Evolutionary conservation across 768 basidiomycete species (phyloP), one percentile per base, ranked within the genome.

Genomic region (Heimioporus sp.): DNA sequence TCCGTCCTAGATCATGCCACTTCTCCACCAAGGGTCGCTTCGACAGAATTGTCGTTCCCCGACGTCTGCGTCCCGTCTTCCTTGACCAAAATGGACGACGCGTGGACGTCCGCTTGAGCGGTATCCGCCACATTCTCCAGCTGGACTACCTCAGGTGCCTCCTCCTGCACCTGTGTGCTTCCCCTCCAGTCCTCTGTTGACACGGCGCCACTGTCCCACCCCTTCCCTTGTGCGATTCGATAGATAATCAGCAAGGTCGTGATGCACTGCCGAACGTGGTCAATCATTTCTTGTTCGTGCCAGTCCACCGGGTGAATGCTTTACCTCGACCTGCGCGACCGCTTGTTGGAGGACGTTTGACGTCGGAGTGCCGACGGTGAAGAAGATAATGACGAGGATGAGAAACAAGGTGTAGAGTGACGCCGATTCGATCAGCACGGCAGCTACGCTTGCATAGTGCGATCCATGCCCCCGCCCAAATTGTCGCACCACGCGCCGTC

Each of bases 251-350:
- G 24, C 21, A 60, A n/a, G 2, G 61, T 46, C 6, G 57, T 19
- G 30, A 63, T 63, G 34, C 44, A 13, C 61, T 62, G 13, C 36
- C 4, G 13, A 13, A 46, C 15, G 7, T 13, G 32, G 45, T 42
- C n/a, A 34, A 20, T 15, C 10, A 10, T 49, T 12, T 31, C 19
- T 51, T 28, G 38, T 34, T 12, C 32, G 15, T 20, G 16, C 2
- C 16, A n/a, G 31, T 16, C 24, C 24, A 28, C 24, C 7, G 24
- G 24, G 12, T 30, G 12, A 21, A 16, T 8, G 13, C 28, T 56
- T 53, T 17, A 56, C 61, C 54, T 62, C 38, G 42, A 62, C 43
- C 17, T 63, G 61, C n/a, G 61, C 61, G n/a, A 49, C 36, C 15
- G 36, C 24, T 36, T 62, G 61, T 44, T 60, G 57, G 17, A 62